Conservation (phyloP, 1,284 basidiomycete genomes). For the Porogramme epimiltina region DNA sequence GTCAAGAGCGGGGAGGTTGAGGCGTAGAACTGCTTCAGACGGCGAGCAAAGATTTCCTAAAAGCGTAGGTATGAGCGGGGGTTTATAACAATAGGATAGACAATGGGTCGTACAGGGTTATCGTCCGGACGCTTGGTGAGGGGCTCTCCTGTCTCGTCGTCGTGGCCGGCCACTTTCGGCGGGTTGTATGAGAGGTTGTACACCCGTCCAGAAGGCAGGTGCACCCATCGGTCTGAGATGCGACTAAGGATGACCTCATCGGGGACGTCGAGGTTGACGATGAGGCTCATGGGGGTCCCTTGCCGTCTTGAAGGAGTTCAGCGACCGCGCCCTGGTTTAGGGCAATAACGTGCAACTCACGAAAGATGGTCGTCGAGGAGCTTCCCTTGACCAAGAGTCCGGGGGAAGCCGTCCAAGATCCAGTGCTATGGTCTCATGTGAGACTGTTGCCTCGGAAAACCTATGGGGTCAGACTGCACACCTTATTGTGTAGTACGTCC, state of each 20-base stretch:
- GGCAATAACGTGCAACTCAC: conserved; percentile 37
- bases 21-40: conserved; percentile 83
- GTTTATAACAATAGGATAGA: background rate
- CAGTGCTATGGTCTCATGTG: conserved; percentile 58
- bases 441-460: too few relatives aligned
- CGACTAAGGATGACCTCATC: conserved; percentile 89
- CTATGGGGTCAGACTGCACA: conserved; percentile 29
- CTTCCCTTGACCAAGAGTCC: conserved; percentile 88
- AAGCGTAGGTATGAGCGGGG: background rate
- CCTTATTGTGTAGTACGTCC: conserved; percentile 67
- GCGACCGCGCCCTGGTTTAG: background rate
- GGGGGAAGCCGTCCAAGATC: conserved; percentile 97
- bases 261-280: conserved; percentile 91
- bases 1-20: conserved; percentile 85
- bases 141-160: conserved; percentile 93
- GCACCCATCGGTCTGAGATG: conserved; percentile 94
- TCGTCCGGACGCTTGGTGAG: conserved; percentile 91
- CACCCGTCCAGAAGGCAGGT: conserved; percentile 89
- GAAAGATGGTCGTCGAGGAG: conserved; percentile 78
- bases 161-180: conserved; percentile 83
- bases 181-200: conserved; percentile 94
- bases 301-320: conserved; percentile 45
- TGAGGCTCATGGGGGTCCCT: conserved; percentile 73
- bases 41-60: conserved; percentile 83
- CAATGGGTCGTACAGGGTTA: conserved; percentile 69